Evolutionary conservation across 306 rosid species (phyloP), one percentile per base, ranked within the genome.

Genomic region (Purshia tridentata): DNA sequence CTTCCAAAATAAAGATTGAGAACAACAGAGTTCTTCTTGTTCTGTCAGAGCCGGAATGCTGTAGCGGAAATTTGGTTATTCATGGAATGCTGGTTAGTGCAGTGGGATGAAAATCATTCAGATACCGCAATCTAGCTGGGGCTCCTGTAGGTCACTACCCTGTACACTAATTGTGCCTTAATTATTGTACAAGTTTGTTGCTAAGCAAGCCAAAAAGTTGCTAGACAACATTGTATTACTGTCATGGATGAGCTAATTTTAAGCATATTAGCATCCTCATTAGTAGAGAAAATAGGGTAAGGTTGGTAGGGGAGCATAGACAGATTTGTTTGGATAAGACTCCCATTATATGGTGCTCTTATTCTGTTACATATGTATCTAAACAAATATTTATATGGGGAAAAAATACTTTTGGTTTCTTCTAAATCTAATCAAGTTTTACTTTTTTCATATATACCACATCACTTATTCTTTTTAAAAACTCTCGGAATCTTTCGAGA

Each of bases 131-230:
- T 20, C 50, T 75, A 45, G 72, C 22, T n/a, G 12, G 73, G 46
- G 49, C 51, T 40, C 68, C 9, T 47, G 60, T 57, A 22, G 16
- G 37, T 47, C 23, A 48, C 65, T 10, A 12, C 7, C 35, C 35
- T 29, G 60, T 46, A 14, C 19, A 44, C 18, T 50, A 72, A 73
- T 15, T 23, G 40, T 52, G 70, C 53, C 65, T 16, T 45, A 63
- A 65, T 75, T 55, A 42, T 48, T 55, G 65, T 75, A 45, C 46
- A 55, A 52, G 23, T 64, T n/a, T 64, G 78, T 12, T 15, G 55
- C 6, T 23, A 15, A 15, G 53, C 72, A 54, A 63, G 61, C 60
- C 9, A 4, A 42, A 41, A 39, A 19, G 8, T 8, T 20, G 53
- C 51, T 14, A 4, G 42, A 41, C 19, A 42, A 19, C 9, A 42